Conservation (phyloP, 805 yeast species). For the Yamadazyma endophytica region DNA sequence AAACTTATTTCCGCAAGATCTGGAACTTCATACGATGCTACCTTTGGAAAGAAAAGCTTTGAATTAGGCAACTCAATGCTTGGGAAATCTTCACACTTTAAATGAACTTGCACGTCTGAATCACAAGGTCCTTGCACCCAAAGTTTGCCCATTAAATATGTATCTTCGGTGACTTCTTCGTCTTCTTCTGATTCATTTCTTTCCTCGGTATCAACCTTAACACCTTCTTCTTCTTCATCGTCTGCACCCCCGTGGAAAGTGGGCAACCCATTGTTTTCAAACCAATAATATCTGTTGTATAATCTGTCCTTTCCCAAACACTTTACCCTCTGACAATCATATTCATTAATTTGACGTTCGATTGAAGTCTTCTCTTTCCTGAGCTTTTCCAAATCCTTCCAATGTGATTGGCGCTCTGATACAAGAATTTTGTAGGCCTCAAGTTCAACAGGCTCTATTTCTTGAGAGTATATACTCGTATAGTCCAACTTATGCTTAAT, state of each 20-base stretch:
- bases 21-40: too few species aligned
- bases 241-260: slow-evolving; percentile 36
- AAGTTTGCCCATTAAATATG: slow-evolving; percentile 74
- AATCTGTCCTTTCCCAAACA: slow-evolving; percentile 78
- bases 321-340: slow-evolving; percentile 73
- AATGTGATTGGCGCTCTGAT: too few species aligned
- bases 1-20: slow-evolving; percentile 21
- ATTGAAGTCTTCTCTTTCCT: slow-evolving; percentile 47
- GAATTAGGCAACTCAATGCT: slow-evolving; percentile 1
- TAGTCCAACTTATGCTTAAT: too few species aligned
- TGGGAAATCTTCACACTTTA: slow-evolving; percentile 8
- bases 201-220: slow-evolving; percentile 12
- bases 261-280: slow-evolving; percentile 81
- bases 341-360: slow-evolving; percentile 60
- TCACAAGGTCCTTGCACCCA: slow-evolving; percentile 89
- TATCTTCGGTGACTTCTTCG: slow-evolving; percentile 48
- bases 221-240: slow-evolving; percentile 21
- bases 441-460: slow-evolving; percentile 39
- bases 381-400: slow-evolving; percentile 46
- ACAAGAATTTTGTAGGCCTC: too few species aligned
- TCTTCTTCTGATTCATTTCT: slow-evolving; percentile 25
- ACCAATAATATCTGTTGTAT: slow-evolving; percentile 93
- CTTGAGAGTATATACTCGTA: too few species aligned
- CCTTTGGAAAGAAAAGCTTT: slow-evolving; percentile 13
- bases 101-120: slow-evolving; percentile 35